Conservation (phyloP, 208 protist genomes). For the Leishmania turanica region DNA sequence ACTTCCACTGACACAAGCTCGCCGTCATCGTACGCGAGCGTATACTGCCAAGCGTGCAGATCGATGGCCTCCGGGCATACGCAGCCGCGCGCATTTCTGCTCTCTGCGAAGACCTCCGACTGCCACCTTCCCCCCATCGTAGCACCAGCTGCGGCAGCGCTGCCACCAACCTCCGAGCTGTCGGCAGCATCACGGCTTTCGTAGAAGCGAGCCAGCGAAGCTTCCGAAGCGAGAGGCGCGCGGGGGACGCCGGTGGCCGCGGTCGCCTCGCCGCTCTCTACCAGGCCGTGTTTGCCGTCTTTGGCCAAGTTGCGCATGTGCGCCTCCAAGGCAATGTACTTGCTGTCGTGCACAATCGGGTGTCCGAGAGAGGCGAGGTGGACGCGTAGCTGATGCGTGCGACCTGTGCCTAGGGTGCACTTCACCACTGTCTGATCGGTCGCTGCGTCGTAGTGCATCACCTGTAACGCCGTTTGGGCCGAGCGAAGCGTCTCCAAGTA, state of each 20-base stretch:
- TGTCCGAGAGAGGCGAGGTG: constrained; percentile 86
- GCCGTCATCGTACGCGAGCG: constrained; percentile 23
- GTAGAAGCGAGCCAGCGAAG: background rate
- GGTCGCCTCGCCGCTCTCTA: background rate
- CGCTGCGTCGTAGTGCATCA: constrained; percentile 44
- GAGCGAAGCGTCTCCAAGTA: constrained; percentile 50
- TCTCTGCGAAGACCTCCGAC: constrained; percentile 8
- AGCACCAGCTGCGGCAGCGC: background rate
- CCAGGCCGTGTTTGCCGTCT: background rate
- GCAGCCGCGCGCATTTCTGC: constrained; percentile 27
- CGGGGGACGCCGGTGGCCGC: background rate
- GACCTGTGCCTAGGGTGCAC: constrained; percentile 84
- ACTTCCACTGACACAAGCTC: constrained; percentile 29
- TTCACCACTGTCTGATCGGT: constrained; percentile 61
- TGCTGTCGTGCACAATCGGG: constrained; percentile 82
- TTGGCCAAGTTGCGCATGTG: constrained; percentile 18
- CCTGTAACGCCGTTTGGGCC: constrained; percentile 43
- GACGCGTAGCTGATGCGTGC: constrained; percentile 94
- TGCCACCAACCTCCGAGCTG: background rate
- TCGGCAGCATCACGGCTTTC: background rate
- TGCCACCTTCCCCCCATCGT: background rate
- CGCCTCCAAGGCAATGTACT: constrained; percentile 56
- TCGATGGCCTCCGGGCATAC: constrained; percentile 60
- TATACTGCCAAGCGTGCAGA: constrained; percentile 74
- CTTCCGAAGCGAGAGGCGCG: background rate